Base-by-base conservation (phyloP, 2,329 filamentous ascomycete genomes). In the Hirsutella minnesotensis region DNA sequence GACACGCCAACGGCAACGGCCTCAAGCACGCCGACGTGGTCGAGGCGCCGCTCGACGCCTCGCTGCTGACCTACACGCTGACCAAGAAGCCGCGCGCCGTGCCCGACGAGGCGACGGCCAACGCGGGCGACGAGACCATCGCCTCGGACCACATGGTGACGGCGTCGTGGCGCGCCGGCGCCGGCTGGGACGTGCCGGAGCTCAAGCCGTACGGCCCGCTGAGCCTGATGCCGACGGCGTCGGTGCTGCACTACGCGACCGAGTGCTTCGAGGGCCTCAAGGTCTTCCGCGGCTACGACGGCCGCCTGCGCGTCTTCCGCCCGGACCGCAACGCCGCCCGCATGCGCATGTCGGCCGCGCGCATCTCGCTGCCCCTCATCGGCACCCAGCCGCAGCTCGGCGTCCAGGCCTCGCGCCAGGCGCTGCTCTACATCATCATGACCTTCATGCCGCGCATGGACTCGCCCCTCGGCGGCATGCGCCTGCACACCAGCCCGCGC, bases 81-180 rank as follows among this genome's bases (percentile, higher is more conserved):
- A 76, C 70, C 44, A 59, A 63, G 37, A 63, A 56, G 43, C 74
- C 72, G 1, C 73, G 72, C 47, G 49, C 63, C 40, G 75, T 79
- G 39, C 75, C 75, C 41, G 63, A 68, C 41, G 67, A 72, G 47
- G 70, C 62, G 46, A 51, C 54, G 33, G 70, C 70, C 52, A 65
- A 64, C 50, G 44, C 68, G 40, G 71, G 68, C 50, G 50, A 55
- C 47, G 70, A 73, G 58, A 76, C 72, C 49, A 65, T 78, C 57
- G 76, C 73, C 69, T 88, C 85, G 48, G 88, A 95, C 70, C 89
- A 95, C 70, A 94, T 95, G 87, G 70, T 92, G 54, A 81, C 79
- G 41, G 81, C 71, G 18, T 65, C 68, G 42, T 94, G 87, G 86
- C 78, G 71, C 29, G 64, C 61, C 19, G 58, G 66, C 36, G 57